These are phyloP conservation scores for Colletotrichum lentis DNA, from an alignment of 2,329 filamentous ascomycete species.

Conservation along the genomic window DNA sequence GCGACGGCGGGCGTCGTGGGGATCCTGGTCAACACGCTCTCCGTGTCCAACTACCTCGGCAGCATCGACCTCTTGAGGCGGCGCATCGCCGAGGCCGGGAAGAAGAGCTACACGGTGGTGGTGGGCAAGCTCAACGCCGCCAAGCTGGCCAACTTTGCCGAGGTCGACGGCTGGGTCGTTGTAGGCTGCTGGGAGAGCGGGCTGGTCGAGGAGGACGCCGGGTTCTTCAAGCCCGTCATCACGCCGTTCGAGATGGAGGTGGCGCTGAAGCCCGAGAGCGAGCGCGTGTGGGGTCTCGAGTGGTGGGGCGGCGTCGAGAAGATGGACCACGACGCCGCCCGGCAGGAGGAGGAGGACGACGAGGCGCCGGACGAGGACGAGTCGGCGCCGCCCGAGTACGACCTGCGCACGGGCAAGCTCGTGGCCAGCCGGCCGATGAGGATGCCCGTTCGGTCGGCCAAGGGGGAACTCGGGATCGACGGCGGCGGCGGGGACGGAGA, in stretches of 20 bases:
- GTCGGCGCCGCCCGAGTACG: constrained; percentile 87
- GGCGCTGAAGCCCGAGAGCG: constrained; percentile 76
- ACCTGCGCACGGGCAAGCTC: constrained; percentile 86
- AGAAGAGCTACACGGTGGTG: constrained; percentile 96
- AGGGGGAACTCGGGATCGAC: constrained; percentile 18
- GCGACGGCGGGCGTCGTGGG: constrained; percentile 86
- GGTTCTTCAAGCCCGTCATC: constrained; percentile 87
- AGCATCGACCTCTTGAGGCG: constrained; percentile 78
- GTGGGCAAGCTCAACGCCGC: constrained; percentile 96
- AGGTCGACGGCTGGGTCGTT: constrained; percentile 95
- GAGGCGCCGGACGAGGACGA: constrained; percentile 63
- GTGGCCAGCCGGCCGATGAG: constrained; percentile 81
- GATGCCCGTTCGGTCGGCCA: constrained; percentile 46
- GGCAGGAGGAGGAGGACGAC: constrained; percentile 20
- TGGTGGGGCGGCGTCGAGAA: constrained; percentile 90
- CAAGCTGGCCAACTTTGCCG: constrained; percentile 95
- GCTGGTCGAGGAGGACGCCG: constrained; percentile 80
- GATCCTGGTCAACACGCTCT: constrained; percentile 94
- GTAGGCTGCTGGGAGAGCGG: constrained; percentile 98
- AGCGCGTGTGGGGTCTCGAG: constrained; percentile 83
- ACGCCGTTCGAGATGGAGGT: constrained; percentile 94
- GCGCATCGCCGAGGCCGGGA: constrained; percentile 80
- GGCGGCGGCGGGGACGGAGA: constrained; percentile 39
- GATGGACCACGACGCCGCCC: constrained; percentile 57
- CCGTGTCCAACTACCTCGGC: constrained; percentile 86